Evolutionary conservation across 2,329 filamentous ascomycete species (phyloP).

Genomic region (Alternaria gaisen): DNA sequence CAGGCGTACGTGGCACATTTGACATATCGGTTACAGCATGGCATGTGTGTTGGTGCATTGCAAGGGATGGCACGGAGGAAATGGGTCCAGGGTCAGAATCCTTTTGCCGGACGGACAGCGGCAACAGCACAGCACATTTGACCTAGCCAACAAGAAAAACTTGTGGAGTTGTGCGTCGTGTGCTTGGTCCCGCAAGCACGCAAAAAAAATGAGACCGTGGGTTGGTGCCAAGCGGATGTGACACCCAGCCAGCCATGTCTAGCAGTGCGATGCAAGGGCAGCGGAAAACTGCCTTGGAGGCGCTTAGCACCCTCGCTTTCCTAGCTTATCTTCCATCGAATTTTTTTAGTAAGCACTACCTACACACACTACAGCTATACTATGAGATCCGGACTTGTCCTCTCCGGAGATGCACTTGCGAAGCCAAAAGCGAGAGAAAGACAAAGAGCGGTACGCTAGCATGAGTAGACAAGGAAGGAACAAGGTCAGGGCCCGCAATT

Average conservation of each 20-base stretch:
- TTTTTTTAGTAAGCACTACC: slow-evolving; percentile 1
- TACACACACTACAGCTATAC: neutral
- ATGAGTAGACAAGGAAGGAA: slow-evolving; percentile 6
- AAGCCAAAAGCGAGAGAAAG: neutral
- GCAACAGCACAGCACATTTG: slow-evolving; percentile 3
- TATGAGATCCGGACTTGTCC: slow-evolving; percentile 1
- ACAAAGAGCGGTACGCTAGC: slow-evolving; percentile 7
- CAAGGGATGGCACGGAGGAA: slow-evolving; percentile 17
- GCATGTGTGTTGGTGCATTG: slow-evolving; percentile 1
- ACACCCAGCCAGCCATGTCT: neutral
- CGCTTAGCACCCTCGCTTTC: neutral
- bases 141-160: neutral
- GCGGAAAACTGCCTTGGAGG: neutral
- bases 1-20: slow-evolving; percentile 12
- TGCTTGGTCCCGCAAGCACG: neutral
- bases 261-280: neutral
- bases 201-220: neutral
- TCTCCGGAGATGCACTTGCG: slow-evolving; percentile 3
- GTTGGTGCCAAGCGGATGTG: slow-evolving; percentile 1
- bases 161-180: slow-evolving; percentile 3
- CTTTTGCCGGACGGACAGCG: slow-evolving; percentile 10
- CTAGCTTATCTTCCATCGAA: neutral
- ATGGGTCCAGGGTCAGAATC: slow-evolving; percentile 16
- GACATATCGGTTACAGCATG: slow-evolving; percentile 7
- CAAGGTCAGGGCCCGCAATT: slow-evolving; percentile 9